A percentile compares a stretch with the other conserved stretches of the same genome.
Evolutionary conservation across 2,329 filamentous ascomycete genomes (phyloP).

Genomic region (Fusarium tjaetaba): DNA sequence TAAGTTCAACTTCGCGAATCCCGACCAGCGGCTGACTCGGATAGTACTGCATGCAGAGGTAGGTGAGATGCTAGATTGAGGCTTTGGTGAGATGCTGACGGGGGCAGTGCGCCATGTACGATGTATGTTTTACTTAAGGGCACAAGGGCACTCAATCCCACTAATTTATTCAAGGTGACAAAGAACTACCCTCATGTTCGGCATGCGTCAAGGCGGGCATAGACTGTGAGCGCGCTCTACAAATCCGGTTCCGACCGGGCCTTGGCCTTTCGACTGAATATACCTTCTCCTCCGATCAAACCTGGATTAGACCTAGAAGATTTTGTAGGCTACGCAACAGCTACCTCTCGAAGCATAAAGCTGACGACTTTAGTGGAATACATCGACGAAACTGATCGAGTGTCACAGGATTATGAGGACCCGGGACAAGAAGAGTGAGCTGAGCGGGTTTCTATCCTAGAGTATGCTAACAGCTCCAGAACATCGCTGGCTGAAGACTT

Average conservation of each 20-base stretch:
- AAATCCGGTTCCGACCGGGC: background rate
- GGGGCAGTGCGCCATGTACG: background rate
- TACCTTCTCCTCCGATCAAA: background rate
- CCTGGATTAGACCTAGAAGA: background rate
- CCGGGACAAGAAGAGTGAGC: background rate
- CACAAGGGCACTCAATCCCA: no score
- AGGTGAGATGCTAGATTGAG: background rate
- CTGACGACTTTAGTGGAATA: background rate
- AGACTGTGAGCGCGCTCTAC: background rate
- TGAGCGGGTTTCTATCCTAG: accelerated
- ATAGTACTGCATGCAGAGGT: background rate
- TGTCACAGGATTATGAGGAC: background rate
- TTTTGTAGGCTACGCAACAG: background rate
- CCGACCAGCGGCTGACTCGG: background rate
- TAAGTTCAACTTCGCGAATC: accelerated
- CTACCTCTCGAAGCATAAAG: background rate
- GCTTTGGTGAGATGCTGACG: no score
- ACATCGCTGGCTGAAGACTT: background rate
- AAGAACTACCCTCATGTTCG: background rate
- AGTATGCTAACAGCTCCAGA: background rate
- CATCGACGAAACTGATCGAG: background rate
- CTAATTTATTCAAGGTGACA: background rate
- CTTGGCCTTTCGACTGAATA: background rate
- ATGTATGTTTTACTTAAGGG: background rate
- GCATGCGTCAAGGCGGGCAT: background rate